Base-by-base conservation (phyloP, 208 protist genomes). In the Trypanosoma lewisi region DNA sequence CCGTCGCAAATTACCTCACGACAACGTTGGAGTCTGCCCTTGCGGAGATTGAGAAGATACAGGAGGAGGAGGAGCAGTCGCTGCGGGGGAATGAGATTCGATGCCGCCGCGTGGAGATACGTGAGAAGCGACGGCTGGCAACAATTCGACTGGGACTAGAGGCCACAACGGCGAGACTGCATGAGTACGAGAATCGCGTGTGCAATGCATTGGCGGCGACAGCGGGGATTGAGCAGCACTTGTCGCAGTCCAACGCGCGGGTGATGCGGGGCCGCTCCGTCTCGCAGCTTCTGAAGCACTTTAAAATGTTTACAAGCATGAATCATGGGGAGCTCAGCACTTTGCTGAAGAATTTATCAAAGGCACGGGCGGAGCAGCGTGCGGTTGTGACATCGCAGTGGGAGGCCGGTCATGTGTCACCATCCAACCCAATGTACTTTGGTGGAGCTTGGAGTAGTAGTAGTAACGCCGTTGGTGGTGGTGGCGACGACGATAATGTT, bases 151-250 rank as follows among this genome's bases (percentile, higher is more conserved):
- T 95, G 4, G 88, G 85, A n/a, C 75, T 95, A 19, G 85, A 95
- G 69, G 79, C 61, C 8, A 95, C 88, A 6, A 80, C 83, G 9
- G 71, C 73, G 31, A 63, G 85, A 2, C 63, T 95, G 69, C 83
- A 91, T 50, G 66, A 77, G 52, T 92, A 91, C 63, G 88, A 92
- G 67, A 84, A 90, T 62, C 78, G 80, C 41, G 81, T 95, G 52
- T 80, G 73, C 58, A 95, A 95, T 67, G 88, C 88, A 27, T 73
- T 87, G 60, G 78, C 83, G 9, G 81, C 88, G 7, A 92, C 82
- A n/a, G 85, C 83, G 0, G 88, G 88, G 47, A 92, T 95, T 60
- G 88, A 95, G 77, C 82, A 91, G 70, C 88, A 95, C 59, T 62
- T 95, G 2, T 56, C 81, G 25, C 85, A 92, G 59, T 90, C 85